These are phyloP conservation scores for Auriscalpium vulgare DNA, from an alignment of 768 basidiomycete species.

Conservation along the genomic window DNA sequence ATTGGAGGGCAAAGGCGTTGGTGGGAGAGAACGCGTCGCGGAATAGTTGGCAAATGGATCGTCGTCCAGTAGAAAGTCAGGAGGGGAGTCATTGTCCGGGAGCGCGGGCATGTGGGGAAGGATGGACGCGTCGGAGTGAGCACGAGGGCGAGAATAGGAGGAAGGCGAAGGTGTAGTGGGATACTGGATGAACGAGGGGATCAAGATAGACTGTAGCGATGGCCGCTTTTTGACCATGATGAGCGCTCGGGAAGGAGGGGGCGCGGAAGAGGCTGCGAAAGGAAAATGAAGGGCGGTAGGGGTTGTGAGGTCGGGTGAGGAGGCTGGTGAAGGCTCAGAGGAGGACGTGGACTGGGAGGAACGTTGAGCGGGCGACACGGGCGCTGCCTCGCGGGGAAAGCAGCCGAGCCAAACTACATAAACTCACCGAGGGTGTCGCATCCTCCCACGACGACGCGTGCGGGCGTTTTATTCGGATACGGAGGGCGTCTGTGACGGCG, in stretches of 20 bases:
- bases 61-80: slow-evolving; percentile 46
- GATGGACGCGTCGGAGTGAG: slow-evolving; percentile 15
- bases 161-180: slow-evolving; percentile 20
- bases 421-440: neutral
- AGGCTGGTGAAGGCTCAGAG: neutral
- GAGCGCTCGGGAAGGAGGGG: slow-evolving; percentile 4
- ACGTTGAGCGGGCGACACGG: slow-evolving; percentile 1
- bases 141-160: slow-evolving; percentile 14
- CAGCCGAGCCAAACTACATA: neutral
- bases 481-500: neutral
- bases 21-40: slow-evolving; percentile 15
- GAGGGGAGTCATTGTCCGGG: slow-evolving; percentile 21
- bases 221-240: slow-evolving; percentile 43
- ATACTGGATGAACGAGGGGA: slow-evolving; percentile 37
- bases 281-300: neutral
- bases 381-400: neutral
- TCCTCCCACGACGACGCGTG: neutral
- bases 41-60: slow-evolving; percentile 68
- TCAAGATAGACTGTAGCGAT: slow-evolving; percentile 45
- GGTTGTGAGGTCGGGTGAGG: neutral
- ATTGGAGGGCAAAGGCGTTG: slow-evolving; percentile 7
- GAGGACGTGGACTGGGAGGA: neutral
- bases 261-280: neutral
- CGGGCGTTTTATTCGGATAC: neutral
- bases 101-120: slow-evolving; percentile 5